Conservation (phyloP, 2,329 filamentous ascomycete species). For the Aspergillus sp. region DNA sequence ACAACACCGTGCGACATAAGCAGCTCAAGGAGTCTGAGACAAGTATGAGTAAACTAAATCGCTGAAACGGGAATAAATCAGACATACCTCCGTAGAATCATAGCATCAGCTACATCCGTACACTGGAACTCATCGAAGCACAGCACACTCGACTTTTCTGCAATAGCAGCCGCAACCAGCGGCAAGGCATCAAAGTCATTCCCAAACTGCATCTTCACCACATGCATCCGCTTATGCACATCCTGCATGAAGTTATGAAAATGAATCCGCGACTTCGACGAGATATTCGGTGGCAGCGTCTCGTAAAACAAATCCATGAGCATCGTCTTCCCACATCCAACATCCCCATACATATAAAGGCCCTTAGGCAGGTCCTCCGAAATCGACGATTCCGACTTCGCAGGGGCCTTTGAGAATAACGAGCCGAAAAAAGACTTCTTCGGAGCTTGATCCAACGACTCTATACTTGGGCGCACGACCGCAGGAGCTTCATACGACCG, state of each 20-base stretch:
- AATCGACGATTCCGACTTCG: conserved; percentile 48
- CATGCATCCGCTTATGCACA: conserved; percentile 86
- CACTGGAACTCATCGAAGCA: conserved; percentile 99
- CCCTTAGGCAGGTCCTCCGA: conserved; percentile 78
- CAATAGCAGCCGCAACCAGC: conserved; percentile 92
- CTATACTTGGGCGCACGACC: conserved; percentile 74
- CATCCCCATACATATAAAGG: conserved; percentile 92
- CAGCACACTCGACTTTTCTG: conserved; percentile 76
- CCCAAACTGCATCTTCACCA: conserved; percentile 84
- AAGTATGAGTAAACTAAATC: not conserved
- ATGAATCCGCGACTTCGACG: conserved; percentile 86
- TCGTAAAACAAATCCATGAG: conserved; percentile 98
- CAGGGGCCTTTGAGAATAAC: conserved; percentile 39
- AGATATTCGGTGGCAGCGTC: conserved; percentile 77
- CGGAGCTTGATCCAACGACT: conserved; percentile 60
- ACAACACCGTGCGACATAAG: conserved; percentile 98
- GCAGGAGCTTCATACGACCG: conserved; percentile 69
- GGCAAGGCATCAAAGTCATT: conserved; percentile 88
- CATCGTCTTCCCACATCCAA: conserved; percentile 98
- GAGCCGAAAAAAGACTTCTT: conserved; percentile 54
- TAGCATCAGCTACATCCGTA: conserved; percentile 96
- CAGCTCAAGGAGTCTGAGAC: conserved; percentile 69
- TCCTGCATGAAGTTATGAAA: conserved; percentile 99
- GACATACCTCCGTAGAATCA: conserved; percentile 78
- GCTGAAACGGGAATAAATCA: not conserved